phyloP scores from a whole-genome alignment of 1,139 yeast genomes.

The Suhomyces wounanorum region DNA sequence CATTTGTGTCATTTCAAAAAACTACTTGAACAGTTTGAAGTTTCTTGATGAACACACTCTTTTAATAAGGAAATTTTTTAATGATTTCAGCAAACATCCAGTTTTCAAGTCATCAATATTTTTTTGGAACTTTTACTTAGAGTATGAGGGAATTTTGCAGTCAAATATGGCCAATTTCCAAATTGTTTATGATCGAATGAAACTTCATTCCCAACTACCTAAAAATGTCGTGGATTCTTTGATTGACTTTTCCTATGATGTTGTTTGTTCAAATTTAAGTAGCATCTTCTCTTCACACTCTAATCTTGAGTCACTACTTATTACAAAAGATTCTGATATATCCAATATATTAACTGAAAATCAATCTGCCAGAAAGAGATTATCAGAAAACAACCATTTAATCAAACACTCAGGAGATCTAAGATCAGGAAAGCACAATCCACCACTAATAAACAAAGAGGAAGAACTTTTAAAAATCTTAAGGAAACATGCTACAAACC shows the following conservation, averaged over 20 bases:
- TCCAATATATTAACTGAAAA: slow-evolving; percentile 34
- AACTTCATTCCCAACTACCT: slow-evolving; percentile 48
- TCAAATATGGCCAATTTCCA: slow-evolving; percentile 47
- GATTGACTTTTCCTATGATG: slow-evolving; percentile 21
- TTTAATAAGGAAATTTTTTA: slow-evolving; percentile 40
- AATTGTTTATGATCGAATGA: slow-evolving; percentile 45
- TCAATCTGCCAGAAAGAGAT: slow-evolving; percentile 24
- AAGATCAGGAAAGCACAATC: slow-evolving; percentile 9
- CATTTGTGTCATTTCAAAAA: slow-evolving; percentile 26
- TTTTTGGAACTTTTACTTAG: slow-evolving; percentile 61
- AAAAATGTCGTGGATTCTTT: slow-evolving; percentile 45
- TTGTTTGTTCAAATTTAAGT: slow-evolving; percentile 28
- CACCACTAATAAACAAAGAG: slow-evolving; percentile 13
- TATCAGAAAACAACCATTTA: slow-evolving; percentile 25
- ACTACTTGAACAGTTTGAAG: slow-evolving; percentile 22
- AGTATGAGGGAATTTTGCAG: slow-evolving; percentile 48
- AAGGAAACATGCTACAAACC: slow-evolving; percentile 59
- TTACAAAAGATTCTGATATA: slow-evolving; percentile 26
- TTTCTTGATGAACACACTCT: not conserved
- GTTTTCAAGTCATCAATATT: slow-evolving; percentile 40
- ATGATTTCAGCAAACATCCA: slow-evolving; percentile 38
- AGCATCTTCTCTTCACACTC: slow-evolving; percentile 17
- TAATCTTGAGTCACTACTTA: slow-evolving; percentile 21
- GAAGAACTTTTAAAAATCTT: slow-evolving; percentile 37
- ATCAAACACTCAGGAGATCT: slow-evolving; percentile 19